These are phyloP conservation scores for Sporopachydermia lactativora DNA, from an alignment of 805 yeast species.

Conservation along the genomic window DNA sequence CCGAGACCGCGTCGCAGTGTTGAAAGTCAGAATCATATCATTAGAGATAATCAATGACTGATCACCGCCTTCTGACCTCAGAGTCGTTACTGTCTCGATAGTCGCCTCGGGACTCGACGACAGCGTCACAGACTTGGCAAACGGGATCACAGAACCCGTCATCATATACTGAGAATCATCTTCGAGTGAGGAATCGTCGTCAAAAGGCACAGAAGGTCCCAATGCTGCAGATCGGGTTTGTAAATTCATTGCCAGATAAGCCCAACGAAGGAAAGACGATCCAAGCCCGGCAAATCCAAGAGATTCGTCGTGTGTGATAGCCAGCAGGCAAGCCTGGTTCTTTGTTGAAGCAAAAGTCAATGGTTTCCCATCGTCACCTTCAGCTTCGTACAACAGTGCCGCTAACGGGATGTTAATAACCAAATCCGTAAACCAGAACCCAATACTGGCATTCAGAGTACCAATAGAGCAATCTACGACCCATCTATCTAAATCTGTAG, in stretches of 20 bases:
- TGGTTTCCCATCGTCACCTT: neutral
- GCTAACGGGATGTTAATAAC: conserved; percentile 34
- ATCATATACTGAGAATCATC: neutral
- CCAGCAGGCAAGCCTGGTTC: conserved; percentile 1
- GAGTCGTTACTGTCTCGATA: neutral
- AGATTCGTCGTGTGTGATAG: neutral
- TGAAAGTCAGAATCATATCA: neutral
- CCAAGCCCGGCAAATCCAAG: neutral
- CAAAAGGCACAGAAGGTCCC: neutral
- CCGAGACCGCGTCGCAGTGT: neutral
- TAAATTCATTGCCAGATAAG: neutral
- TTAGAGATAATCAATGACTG: neutral
- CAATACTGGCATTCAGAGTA: conserved; percentile 32
- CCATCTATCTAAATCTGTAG: conserved; percentile 36
- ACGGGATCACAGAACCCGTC: neutral
- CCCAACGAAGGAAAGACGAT: neutral
- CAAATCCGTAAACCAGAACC: conserved; percentile 39
- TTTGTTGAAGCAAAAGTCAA: neutral
- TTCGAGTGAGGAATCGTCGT: neutral
- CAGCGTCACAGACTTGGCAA: neutral
- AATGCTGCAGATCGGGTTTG: neutral
- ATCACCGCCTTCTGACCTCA: neutral
- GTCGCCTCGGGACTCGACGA: neutral
- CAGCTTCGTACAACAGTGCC: conserved; percentile 12
- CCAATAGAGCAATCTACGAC: conserved; percentile 44